Percentiles rank a stretch among this genome's conserved stretches.
These are phyloP conservation scores for Beauveria scarabaeidicola DNA, from an alignment of 2,329 filamentous ascomycete genomes.

Conservation along the genomic window DNA sequence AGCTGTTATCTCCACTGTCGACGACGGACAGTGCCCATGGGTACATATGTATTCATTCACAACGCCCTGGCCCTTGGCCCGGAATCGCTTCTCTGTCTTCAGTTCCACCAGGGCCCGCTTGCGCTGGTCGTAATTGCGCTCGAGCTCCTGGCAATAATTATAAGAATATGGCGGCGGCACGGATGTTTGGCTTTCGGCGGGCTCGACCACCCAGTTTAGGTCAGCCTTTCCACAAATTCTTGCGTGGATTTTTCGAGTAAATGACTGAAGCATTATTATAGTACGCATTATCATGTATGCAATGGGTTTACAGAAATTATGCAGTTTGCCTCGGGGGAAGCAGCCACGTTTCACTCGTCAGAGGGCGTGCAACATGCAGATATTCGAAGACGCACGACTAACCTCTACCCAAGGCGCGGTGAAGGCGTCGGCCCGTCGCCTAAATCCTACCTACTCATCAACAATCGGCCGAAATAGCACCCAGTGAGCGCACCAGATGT, in stretches of 20 bases:
- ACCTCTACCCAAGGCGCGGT: too few relatives aligned
- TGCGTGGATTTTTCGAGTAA: too few relatives aligned
- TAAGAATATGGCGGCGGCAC: background rate
- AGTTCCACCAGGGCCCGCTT: slow-evolving; percentile 1
- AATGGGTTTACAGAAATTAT: background rate
- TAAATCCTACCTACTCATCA: too few relatives aligned
- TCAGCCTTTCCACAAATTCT: too few relatives aligned
- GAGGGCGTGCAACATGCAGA: background rate
- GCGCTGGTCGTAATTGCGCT: background rate
- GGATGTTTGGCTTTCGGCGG: background rate
- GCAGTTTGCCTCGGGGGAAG: background rate
- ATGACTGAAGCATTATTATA: too few relatives aligned
- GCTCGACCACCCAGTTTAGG: background rate
- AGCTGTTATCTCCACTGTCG: too few relatives aligned
- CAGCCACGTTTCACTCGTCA: background rate
- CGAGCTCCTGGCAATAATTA: background rate
- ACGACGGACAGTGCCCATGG: background rate
- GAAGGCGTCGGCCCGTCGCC: too few relatives aligned
- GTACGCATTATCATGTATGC: background rate
- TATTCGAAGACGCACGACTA: background rate
- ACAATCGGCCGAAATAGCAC: too few relatives aligned
- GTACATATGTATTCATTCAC: too few relatives aligned
- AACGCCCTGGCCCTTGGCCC: background rate
- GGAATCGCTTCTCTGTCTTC: background rate
- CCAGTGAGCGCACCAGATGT: too few relatives aligned